A percentile compares a stretch with the other conserved stretches of the same genome.
Evolutionary conservation across 208 protist species (phyloP).

Genomic region (Naegleria gruberi): DNA sequence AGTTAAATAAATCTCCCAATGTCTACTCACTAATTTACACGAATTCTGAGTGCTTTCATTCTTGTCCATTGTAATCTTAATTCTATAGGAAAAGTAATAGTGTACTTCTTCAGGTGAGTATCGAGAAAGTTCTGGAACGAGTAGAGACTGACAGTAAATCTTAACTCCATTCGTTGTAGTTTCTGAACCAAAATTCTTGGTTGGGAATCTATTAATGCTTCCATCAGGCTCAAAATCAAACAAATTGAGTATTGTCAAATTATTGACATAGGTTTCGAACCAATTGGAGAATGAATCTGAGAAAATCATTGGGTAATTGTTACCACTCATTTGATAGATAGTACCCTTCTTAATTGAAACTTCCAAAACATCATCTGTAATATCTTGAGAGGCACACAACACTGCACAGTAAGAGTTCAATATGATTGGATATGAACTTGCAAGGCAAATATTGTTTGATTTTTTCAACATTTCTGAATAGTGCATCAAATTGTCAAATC

Average conservation of each 20-base stretch:
- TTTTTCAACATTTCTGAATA: background rate
- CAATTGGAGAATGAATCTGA: background rate
- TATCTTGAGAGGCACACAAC: background rate
- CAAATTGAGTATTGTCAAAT: background rate
- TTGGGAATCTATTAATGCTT: background rate
- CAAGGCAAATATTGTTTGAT: background rate
- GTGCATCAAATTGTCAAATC: background rate
- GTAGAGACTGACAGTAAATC: background rate
- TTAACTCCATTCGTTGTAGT: background rate
- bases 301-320: background rate
- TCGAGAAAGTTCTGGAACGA: background rate
- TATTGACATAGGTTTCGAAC: background rate
- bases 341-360: background rate
- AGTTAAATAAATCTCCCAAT: background rate
- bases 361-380: background rate
- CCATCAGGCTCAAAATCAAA: background rate
- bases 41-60: background rate
- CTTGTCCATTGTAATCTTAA: constrained; percentile 1
- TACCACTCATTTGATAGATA: background rate
- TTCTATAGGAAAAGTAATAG: constrained; percentile 8
- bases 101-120: background rate
- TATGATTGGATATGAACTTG: too few relatives aligned
- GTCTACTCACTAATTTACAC: background rate
- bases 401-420: background rate
- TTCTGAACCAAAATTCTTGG: background rate